Percentiles rank a stretch among this genome's conserved stretches.
Conservation (phyloP, 1,284 basidiomycete genomes). For the Violaceomyces palustris region DNA sequence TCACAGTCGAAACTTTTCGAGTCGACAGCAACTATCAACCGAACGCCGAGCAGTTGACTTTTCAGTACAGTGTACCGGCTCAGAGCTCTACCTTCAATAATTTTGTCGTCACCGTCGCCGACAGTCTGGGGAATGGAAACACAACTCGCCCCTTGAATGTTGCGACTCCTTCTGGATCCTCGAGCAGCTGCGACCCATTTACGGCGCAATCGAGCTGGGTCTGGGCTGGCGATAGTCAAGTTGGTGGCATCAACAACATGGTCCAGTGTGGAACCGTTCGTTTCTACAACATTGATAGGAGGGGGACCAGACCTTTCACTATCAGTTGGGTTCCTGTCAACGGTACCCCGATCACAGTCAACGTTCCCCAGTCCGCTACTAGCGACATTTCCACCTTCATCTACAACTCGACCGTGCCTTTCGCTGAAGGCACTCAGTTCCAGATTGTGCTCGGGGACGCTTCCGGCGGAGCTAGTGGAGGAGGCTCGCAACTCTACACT, state of each 20-base stretch:
- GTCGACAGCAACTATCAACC: constrained; percentile 32
- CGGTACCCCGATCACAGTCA: constrained; percentile 16
- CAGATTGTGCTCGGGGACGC: constrained; percentile 29
- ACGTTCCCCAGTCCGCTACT: constrained; percentile 16
- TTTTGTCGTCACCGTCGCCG: constrained; percentile 23
- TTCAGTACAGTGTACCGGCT: constrained; percentile 30
- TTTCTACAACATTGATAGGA: constrained; percentile 29
- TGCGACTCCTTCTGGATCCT: constrained; percentile 5
- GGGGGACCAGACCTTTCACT: constrained; percentile 33
- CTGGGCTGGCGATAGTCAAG: constrained; percentile 24
- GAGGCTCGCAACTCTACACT: constrained; percentile 22
- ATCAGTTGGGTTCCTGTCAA: constrained; percentile 29
- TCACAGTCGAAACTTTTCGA: constrained; percentile 12
- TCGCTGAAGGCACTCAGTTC: constrained; percentile 26
- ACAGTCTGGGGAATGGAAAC: constrained; percentile 30
- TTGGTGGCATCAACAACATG: constrained; percentile 9
- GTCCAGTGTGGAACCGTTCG: constrained; percentile 24
- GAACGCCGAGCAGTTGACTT: constrained; percentile 18
- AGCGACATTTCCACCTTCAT: constrained; percentile 26
- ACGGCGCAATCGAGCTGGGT: constrained; percentile 15
- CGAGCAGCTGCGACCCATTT: constrained; percentile 17
- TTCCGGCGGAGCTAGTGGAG: constrained; percentile 25
- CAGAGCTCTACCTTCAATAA: constrained; percentile 13
- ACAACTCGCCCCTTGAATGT: constrained; percentile 17
- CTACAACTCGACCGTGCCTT: constrained; percentile 18